Evolutionary conservation across 768 basidiomycete species (phyloP).

Genomic region (Boletus rubescentipes): DNA sequence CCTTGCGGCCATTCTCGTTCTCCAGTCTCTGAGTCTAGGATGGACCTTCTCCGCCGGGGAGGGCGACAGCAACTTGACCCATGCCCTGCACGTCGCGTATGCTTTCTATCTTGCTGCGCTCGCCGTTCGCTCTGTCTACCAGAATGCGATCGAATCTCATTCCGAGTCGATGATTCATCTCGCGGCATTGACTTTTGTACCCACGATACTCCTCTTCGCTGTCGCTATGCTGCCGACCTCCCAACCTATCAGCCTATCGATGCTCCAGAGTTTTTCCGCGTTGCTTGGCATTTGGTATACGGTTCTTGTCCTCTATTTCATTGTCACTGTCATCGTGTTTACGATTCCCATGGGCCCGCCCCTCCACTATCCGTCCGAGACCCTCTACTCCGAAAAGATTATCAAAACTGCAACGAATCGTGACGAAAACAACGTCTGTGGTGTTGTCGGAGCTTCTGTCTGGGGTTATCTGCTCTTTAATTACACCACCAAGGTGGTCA

Average conservation of each 20-base stretch:
- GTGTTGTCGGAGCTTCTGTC: constrained; percentile 48
- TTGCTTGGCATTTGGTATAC: constrained; percentile 50
- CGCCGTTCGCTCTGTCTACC: constrained; percentile 47
- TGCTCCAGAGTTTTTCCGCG: constrained; percentile 22
- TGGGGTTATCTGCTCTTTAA: constrained; percentile 65
- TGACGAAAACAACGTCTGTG: constrained; percentile 76
- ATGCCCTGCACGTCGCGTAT: constrained; percentile 49
- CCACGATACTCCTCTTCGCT: constrained; percentile 42
- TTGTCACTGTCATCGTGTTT: constrained; percentile 43
- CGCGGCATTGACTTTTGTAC: constrained; percentile 50
- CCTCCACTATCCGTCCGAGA: constrained; percentile 69
- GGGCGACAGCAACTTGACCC: constrained; percentile 34
- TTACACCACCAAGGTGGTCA: constrained; percentile 85
- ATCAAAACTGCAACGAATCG: constrained; percentile 56
- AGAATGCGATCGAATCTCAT: constrained; percentile 38
- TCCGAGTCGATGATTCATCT: constrained; percentile 64
- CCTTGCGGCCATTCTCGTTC: constrained; percentile 44
- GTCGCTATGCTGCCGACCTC: constrained; percentile 58
- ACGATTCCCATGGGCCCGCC: constrained; percentile 70
- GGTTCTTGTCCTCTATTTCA: constrained; percentile 47
- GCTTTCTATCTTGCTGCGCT: constrained; percentile 60
- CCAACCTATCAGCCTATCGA: constrained; percentile 32
- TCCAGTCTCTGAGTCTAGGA: constrained; percentile 56
- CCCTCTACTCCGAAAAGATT: constrained; percentile 73
- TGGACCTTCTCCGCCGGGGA: constrained; percentile 38